phyloP scores from a whole-genome alignment of 495 filamentous ascomycete species.

The Daldinia vernicosa region DNA sequence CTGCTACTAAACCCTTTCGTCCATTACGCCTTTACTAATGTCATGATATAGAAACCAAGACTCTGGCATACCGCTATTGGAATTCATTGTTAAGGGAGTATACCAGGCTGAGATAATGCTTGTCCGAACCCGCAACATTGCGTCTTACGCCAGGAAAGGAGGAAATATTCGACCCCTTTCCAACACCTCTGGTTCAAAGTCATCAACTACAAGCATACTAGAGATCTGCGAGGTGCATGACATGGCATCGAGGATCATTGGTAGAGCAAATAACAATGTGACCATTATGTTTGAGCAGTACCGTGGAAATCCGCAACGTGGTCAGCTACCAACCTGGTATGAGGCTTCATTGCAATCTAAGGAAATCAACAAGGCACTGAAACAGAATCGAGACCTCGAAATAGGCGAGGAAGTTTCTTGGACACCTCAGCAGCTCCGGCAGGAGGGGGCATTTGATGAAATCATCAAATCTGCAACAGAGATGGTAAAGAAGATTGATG shows the following conservation, averaged over 20 bases:
- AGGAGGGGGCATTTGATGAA: conserved; percentile 32
- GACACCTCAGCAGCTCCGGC: conserved; percentile 41
- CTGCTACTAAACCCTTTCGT: background rate
- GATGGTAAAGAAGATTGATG: conserved; percentile 50
- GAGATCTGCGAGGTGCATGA: conserved; percentile 57
- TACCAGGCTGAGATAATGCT: conserved; percentile 37
- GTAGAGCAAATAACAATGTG: background rate
- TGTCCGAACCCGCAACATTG: conserved; percentile 49
- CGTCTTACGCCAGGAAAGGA: conserved; percentile 21
- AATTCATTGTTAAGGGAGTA: conserved; percentile 38
- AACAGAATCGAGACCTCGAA: conserved; percentile 50
- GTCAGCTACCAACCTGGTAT: conserved; percentile 50
- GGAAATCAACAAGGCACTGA: conserved; percentile 41
- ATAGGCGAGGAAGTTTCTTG: conserved; percentile 54
- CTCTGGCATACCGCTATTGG: conserved; percentile 20
- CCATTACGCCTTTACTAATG: conserved; percentile 7
- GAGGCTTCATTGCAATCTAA: conserved; percentile 51
- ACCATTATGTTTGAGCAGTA: background rate
- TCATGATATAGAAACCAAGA: conserved; percentile 16
- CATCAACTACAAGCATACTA: conserved; percentile 32
- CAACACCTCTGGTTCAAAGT: background rate
- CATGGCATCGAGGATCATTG: conserved; percentile 26
- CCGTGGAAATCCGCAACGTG: conserved; percentile 5
- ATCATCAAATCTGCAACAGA: conserved; percentile 46
- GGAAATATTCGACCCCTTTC: conserved; percentile 20